Percentiles rank a stretch among this genome's conserved stretches.
Evolutionary conservation across 2,329 filamentous ascomycete genomes (phyloP).

Genomic region (Fusarium pseudograminearum): DNA sequence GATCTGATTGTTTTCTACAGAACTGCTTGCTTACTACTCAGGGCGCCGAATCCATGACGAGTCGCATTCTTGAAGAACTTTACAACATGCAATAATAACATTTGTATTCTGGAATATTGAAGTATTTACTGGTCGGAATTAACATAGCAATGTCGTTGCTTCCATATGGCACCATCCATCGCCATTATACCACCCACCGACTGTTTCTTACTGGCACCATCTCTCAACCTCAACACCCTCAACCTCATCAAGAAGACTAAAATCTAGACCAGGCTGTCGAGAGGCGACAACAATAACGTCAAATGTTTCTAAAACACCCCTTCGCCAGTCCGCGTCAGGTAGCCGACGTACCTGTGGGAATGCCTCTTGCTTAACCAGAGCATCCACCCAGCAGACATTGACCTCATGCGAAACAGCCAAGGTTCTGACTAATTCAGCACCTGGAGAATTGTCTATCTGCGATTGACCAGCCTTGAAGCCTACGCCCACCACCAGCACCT

Average conservation of each 20-base stretch:
- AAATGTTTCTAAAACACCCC: constrained; percentile 52
- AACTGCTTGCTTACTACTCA: not conserved
- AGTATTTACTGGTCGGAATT: too few species aligned
- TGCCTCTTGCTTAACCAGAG: constrained; percentile 55
- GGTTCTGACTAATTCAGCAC: constrained; percentile 54
- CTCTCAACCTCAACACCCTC: constrained; percentile 54
- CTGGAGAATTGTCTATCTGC: constrained; percentile 59
- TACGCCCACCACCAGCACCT: constrained; percentile 58
- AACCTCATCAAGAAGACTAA: constrained; percentile 52
- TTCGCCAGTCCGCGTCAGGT: constrained; percentile 53
- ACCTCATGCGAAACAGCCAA: constrained; percentile 52
- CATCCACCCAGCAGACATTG: constrained; percentile 57
- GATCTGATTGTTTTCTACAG: not conserved
- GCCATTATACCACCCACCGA: not conserved
- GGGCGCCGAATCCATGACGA: not conserved
- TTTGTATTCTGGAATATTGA: not conserved
- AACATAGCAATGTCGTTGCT: not conserved
- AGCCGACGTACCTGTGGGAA: constrained; percentile 55
- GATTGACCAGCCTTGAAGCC: constrained; percentile 63
- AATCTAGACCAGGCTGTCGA: constrained; percentile 55
- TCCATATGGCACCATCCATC: not conserved
- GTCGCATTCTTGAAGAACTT: not conserved
- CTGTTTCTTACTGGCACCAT: constrained; percentile 48
- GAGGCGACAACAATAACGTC: constrained; percentile 57
- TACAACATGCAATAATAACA: rapidly evolving